Conservation (phyloP, 2,329 filamentous ascomycete species). For the Aspergillus sp. region DNA sequence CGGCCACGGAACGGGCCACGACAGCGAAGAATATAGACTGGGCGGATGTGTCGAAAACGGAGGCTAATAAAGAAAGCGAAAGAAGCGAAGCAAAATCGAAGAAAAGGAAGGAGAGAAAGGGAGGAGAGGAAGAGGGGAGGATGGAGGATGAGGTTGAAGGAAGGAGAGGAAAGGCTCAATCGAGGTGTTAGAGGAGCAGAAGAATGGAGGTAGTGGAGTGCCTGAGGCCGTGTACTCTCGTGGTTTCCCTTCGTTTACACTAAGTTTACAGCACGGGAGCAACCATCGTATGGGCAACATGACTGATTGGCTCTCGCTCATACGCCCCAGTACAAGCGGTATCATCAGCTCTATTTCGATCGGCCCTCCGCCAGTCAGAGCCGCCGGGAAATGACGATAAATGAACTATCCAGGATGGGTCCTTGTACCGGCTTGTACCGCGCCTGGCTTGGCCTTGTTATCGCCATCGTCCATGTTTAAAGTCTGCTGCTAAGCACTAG, state of each 20-base stretch:
- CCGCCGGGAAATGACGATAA: conserved; percentile 3
- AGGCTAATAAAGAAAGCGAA: conserved; percentile 13
- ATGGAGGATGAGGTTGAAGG: conserved; percentile 20
- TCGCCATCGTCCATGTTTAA: background rate
- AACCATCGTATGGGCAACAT: background rate
- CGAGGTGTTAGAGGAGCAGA: conserved; percentile 6
- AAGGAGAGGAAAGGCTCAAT: conserved; percentile 17
- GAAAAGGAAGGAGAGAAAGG: conserved; percentile 12
- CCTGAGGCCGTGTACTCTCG: conserved; percentile 7
- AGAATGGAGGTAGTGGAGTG: conserved; percentile 10
- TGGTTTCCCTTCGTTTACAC: background rate
- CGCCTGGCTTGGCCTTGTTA: background rate
- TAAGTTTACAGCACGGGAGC: background rate
- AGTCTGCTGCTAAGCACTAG: conserved; percentile 5
- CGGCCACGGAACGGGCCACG: conserved; percentile 36
- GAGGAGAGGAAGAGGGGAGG: conserved; percentile 12
- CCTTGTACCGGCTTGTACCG: conserved; percentile 8
- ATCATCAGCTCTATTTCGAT: conserved; percentile 15
- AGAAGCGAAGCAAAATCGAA: conserved; percentile 11
- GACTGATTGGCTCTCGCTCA: conserved; percentile 9
- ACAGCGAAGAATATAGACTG: conserved; percentile 8
- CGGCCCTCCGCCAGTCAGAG: conserved; percentile 12
- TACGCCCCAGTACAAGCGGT: conserved; percentile 13
- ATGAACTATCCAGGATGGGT: conserved; percentile 9
- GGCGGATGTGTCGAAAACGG: conserved; percentile 9